Conservation (phyloP, 768 basidiomycete species). For the Russula ochroleuca region DNA sequence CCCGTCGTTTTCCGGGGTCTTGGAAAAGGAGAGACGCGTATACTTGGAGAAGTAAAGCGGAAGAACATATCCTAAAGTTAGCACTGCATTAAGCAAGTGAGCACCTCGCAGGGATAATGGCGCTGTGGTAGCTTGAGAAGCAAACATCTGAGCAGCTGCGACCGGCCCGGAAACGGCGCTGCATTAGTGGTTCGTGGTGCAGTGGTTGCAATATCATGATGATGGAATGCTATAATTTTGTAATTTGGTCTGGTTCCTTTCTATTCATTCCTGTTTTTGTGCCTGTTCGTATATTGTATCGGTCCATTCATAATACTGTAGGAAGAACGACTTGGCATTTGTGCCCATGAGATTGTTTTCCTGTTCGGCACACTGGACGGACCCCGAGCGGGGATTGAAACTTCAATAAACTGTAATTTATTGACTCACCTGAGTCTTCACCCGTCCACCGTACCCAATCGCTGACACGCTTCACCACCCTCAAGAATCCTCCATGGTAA, state of each 20-base stretch:
- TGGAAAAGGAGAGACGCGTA: conserved; percentile 52
- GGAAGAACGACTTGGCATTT: too few relatives aligned
- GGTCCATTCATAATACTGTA: too few relatives aligned
- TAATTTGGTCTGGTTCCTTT: too few relatives aligned
- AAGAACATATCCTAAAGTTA: conserved; percentile 72
- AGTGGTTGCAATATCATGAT: too few relatives aligned
- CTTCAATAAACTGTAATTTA: not conserved
- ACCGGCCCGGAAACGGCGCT: not conserved
- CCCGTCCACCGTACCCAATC: not conserved
- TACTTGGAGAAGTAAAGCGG: conserved; percentile 73
- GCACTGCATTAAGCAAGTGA: conserved; percentile 52
- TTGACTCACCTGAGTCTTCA: not conserved
- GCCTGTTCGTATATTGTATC: too few relatives aligned
- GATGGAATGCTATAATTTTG: too few relatives aligned
- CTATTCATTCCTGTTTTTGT: too few relatives aligned
- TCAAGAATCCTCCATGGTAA: conserved; percentile 20
- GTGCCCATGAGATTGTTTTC: too few relatives aligned
- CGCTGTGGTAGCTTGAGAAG: conserved; percentile 24
- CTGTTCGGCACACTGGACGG: too few relatives aligned
- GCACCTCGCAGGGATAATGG: conserved; percentile 35
- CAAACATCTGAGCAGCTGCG: conserved; percentile 18
- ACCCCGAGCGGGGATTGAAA: not conserved
- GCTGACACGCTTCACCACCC: not conserved
- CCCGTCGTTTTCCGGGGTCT: conserved; percentile 27
- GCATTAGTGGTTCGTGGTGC: too few relatives aligned